Percentiles rank a stretch among this genome's conserved stretches.
These are phyloP conservation scores for Dendrobium nobile DNA, from an alignment of 106 monocot genomes.

Conservation along the genomic window DNA sequence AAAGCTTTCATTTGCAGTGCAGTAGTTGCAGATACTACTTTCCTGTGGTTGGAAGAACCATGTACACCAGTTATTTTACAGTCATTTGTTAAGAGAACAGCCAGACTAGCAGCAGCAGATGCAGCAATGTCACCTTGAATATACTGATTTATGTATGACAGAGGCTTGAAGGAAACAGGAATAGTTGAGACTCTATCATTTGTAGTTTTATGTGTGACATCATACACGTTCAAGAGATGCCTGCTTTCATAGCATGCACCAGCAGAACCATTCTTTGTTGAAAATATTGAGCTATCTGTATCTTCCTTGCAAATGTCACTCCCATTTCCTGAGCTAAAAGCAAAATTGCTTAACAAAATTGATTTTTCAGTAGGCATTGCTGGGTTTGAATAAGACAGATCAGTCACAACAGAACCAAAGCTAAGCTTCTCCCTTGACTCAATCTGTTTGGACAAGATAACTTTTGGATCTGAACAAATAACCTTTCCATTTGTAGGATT, in stretches of 20 bases:
- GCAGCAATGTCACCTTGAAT: slow-evolving; percentile 78
- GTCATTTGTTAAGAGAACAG: slow-evolving; percentile 51
- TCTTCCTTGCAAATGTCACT: slow-evolving; percentile 27
- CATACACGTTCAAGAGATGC: slow-evolving; percentile 1
- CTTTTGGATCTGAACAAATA: slow-evolving; percentile 3
- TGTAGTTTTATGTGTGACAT: slow-evolving; percentile 12
- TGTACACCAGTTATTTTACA: slow-evolving; percentile 29
- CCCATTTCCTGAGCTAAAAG: slow-evolving; percentile 16
- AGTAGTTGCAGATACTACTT: slow-evolving; percentile 29
- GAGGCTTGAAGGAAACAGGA: slow-evolving; percentile 39
- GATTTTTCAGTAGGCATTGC: slow-evolving; percentile 18
- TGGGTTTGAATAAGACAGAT: slow-evolving; percentile 20
- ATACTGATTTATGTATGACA: slow-evolving; percentile 74
- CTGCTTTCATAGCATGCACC: slow-evolving; percentile 6
- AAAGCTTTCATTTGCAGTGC: slow-evolving; percentile 86
- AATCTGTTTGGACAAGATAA: slow-evolving; percentile 1
- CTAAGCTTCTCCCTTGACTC: slow-evolving; percentile 5
- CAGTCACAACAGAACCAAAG: slow-evolving; percentile 19
- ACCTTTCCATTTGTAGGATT: slow-evolving; percentile 5
- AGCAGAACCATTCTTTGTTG: slow-evolving; percentile 6
- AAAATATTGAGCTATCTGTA: slow-evolving; percentile 13
- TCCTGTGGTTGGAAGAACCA: slow-evolving; percentile 38
- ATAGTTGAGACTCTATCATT: slow-evolving; percentile 7
- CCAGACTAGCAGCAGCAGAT: slow-evolving; percentile 70
- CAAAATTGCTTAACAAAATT: slow-evolving; percentile 12